phyloP scores from a whole-genome alignment of 495 filamentous ascomycete genomes.

The Xylaria acuta region DNA sequence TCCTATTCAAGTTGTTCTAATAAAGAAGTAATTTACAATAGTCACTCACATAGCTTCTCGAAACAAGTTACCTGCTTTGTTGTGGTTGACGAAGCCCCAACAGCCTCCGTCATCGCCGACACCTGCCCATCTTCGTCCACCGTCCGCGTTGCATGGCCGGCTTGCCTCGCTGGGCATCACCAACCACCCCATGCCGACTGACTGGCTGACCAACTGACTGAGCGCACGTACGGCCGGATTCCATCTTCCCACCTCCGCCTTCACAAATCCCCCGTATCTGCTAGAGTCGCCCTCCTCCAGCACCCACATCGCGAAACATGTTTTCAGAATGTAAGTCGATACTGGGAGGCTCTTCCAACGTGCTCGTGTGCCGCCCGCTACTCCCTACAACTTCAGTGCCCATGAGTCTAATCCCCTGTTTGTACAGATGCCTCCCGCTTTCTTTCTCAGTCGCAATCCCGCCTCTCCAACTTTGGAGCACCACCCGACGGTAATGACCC shows the following conservation, averaged over 20 bases:
- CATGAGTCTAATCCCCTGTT: constrained; percentile 29
- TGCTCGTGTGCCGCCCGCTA: constrained; percentile 10
- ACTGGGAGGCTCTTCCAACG: background rate
- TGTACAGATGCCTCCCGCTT: constrained; percentile 91
- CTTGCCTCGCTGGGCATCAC: constrained; percentile 25
- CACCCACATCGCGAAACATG: constrained; percentile 59
- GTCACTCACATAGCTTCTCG: constrained; percentile 3
- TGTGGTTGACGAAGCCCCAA: constrained; percentile 6
- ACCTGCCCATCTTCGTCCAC: background rate
- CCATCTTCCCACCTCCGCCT: background rate
- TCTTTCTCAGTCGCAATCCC: constrained; percentile 95
- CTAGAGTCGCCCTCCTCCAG: constrained; percentile 43
- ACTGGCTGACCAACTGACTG: constrained; percentile 2
- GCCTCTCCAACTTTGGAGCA: constrained; percentile 65
- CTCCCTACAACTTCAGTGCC: background rate
- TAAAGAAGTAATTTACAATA: constrained; percentile 9
- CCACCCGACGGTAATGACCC: constrained; percentile 64
- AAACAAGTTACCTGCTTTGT: background rate
- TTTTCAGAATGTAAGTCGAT: constrained; percentile 92
- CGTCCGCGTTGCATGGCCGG: constrained; percentile 10
- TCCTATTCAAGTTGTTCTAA: background rate
- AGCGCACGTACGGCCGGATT: background rate
- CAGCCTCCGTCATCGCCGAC: background rate
- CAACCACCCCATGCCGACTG: constrained; percentile 11
- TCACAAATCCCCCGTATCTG: constrained; percentile 26